Conservation (phyloP, 2,329 filamentous ascomycete species). For the Periconia digitata region DNA sequence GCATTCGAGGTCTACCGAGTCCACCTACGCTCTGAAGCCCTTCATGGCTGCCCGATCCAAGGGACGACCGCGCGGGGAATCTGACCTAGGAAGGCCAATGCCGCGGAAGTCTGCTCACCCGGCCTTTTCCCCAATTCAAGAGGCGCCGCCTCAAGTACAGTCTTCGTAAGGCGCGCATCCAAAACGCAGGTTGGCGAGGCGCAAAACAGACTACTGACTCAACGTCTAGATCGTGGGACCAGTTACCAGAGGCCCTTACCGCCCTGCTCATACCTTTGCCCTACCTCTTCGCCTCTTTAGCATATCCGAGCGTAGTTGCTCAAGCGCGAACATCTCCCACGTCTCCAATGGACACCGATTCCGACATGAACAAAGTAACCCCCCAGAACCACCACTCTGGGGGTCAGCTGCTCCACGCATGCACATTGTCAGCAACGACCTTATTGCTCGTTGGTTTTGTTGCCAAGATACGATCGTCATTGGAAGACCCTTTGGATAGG, state of each 20-base stretch:
- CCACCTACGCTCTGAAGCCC: slow-evolving; percentile 32
- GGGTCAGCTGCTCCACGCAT: slow-evolving; percentile 46
- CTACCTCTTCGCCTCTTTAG: slow-evolving; percentile 50
- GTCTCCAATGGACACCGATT: slow-evolving; percentile 25
- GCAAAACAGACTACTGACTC: slow-evolving; percentile 3
- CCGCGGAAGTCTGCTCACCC: slow-evolving; percentile 26
- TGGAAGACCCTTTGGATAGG: slow-evolving; percentile 36
- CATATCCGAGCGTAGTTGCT: slow-evolving; percentile 38
- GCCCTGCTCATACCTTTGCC: slow-evolving; percentile 54
- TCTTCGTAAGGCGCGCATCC: slow-evolving; percentile 24
- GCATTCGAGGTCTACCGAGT: slow-evolving; percentile 30
- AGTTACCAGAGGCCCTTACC: slow-evolving; percentile 52
- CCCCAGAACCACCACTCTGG: slow-evolving; percentile 9
- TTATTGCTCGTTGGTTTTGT: slow-evolving; percentile 48
- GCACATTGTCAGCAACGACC: slow-evolving; percentile 50
- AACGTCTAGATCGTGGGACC: slow-evolving; percentile 31
- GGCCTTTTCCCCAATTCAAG: slow-evolving; percentile 40
- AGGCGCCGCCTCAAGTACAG: slow-evolving; percentile 20
- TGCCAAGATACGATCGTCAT: slow-evolving; percentile 33
- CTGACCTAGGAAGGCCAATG: slow-evolving; percentile 47
- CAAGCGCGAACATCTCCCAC: slow-evolving; percentile 19
- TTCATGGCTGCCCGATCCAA: slow-evolving; percentile 30
- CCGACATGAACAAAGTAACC: slow-evolving; percentile 7
- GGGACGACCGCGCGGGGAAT: slow-evolving; percentile 47
- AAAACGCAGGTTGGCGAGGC: not conserved